Percentiles rank a stretch among this genome's conserved stretches.
phyloP scores from a whole-genome alignment of 202 grass and related monocot genomes.

The Setaria viridis region DNA sequence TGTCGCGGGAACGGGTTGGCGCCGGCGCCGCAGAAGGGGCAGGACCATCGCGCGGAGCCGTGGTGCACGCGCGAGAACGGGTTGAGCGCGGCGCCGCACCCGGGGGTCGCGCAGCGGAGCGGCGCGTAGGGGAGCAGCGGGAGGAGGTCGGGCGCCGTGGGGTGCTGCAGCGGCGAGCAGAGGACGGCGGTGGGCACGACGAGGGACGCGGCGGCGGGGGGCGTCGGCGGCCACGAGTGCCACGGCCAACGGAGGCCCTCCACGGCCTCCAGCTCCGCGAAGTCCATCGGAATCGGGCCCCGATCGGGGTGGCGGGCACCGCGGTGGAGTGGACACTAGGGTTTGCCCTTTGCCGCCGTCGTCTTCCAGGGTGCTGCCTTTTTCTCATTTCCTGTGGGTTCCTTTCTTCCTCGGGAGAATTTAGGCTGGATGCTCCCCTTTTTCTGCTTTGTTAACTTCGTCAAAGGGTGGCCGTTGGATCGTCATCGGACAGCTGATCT shows the following conservation, averaged over 20 bases:
- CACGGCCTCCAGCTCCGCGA: slow-evolving; percentile 94
- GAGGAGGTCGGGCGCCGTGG: slow-evolving; percentile 64
- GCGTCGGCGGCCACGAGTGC: slow-evolving; percentile 80
- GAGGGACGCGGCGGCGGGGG: slow-evolving; percentile 70
- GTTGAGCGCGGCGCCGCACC: slow-evolving; percentile 80
- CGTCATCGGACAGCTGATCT: not conserved
- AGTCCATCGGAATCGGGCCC: slow-evolving; percentile 71
- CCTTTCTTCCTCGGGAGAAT: slow-evolving; percentile 11
- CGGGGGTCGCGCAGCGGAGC: slow-evolving; percentile 55
- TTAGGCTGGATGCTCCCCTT: not conserved
- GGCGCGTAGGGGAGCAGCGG: slow-evolving; percentile 85
- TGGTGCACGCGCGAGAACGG: slow-evolving; percentile 81
- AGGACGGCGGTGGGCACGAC: slow-evolving; percentile 88
- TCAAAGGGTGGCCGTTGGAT: not conserved
- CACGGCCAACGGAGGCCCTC: slow-evolving; percentile 97
- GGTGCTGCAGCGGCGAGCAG: slow-evolving; percentile 74
- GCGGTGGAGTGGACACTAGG: slow-evolving; percentile 47
- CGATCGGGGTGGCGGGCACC: not conserved
- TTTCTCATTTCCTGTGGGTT: not conserved
- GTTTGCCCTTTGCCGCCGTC: slow-evolving; percentile 36
- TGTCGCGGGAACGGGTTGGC: slow-evolving; percentile 70
- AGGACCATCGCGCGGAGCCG: slow-evolving; percentile 76
- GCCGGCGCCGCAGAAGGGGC: slow-evolving; percentile 73
- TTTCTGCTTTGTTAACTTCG: not conserved
- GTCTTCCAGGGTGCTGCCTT: not conserved